These are phyloP conservation scores for Stephanodiscus minutulus DNA, from an alignment of 108 stramenopile genomes.

Conservation along the genomic window DNA sequence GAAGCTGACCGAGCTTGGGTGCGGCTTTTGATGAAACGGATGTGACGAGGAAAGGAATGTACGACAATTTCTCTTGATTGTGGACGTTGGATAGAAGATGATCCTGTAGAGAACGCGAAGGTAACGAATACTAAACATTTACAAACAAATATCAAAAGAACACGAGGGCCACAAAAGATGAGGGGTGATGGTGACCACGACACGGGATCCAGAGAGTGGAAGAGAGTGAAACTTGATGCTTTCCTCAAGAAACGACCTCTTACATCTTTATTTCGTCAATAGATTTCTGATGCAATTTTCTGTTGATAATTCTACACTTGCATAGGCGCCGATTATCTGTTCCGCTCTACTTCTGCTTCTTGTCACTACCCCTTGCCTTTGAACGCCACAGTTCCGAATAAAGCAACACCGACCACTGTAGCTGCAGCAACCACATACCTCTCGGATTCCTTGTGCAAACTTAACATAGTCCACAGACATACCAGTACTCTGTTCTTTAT, in stretches of 20 bases:
- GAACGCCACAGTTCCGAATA: conserved; percentile 15
- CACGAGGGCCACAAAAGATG: neutral
- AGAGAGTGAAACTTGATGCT: too few species aligned
- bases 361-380: conserved; percentile 22
- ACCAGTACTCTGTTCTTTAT: too few species aligned
- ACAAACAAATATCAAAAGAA: neutral
- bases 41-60: neutral
- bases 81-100: too few species aligned
- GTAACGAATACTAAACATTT: neutral
- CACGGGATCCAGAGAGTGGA: neutral
- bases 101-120: too few species aligned
- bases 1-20: conserved; percentile 78
- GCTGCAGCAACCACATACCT: conserved; percentile 37
- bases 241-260: too few species aligned
- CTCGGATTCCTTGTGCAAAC: conserved; percentile 23
- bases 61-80: neutral
- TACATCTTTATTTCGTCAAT: too few species aligned
- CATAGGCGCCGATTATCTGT: neutral
- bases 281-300: neutral
- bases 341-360: conserved; percentile 18
- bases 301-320: neutral
- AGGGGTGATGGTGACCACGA: neutral
- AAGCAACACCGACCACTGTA: conserved; percentile 29
- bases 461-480: conserved; percentile 20
- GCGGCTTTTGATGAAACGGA: conserved; percentile 20